Base-by-base conservation (phyloP, 352 stramenopile genomes). In the Saprolegnia diclina region DNA sequence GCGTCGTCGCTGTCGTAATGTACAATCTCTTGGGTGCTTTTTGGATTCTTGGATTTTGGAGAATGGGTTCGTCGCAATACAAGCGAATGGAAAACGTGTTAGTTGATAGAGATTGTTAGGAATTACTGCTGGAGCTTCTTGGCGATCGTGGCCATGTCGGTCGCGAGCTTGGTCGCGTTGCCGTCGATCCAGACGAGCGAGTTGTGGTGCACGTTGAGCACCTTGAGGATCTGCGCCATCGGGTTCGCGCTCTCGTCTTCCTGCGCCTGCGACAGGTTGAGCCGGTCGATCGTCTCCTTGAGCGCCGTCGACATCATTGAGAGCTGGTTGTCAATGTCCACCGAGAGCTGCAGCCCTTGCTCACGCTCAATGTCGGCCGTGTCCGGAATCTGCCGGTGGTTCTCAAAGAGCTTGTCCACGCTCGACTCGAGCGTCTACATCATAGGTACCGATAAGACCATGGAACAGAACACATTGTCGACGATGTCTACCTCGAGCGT, bases 371-470 rank as follows among this genome's bases (percentile, higher is more conserved):
- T 92, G 62, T 94, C 87, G 0, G 87, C 87, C 9, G 87, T 82
- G 1, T 92, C 77, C 16, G 87, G 87, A 79, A 93, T 92, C 61
- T 93, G 87, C 37, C 91, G 80, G 69, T 94, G 85, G 35, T 80
- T 73, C 68, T 94, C 87, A 70, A 92, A 94, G 83, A 94, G 91
- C 63, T 94, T 94, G 82, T 94, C 87, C 14, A 94, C 84, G 57
- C 85, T 92, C 67, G 91, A 88, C 71, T 94, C 87, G 57, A 94
- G 68, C 91, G 92, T 82, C 87, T 94, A 55, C 16, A 35, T 2
- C 19, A 18, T 72, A 5, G 59, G 4, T 57, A 6, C 5, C 32
- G n/a, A 35, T 42, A 4, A 63, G 57, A 5, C 24, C 26, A 37
- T n/a, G 32, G 0, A 5, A 48, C 1, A 32, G 53, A 1, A 59